Evolutionary conservation across 768 basidiomycete genomes (phyloP).

Genomic region (Russula virescens): DNA sequence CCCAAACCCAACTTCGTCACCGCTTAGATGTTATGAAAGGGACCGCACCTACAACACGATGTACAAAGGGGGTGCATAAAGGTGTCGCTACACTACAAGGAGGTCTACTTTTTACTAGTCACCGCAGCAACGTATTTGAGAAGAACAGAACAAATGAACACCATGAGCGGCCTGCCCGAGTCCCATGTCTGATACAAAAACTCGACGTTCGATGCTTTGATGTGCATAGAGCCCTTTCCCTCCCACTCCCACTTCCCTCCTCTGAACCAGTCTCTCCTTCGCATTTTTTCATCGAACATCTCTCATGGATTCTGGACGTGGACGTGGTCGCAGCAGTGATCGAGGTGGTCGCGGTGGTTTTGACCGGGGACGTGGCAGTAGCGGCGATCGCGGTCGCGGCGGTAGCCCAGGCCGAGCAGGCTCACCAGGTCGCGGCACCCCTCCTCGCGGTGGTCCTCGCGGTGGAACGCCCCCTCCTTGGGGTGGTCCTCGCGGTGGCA

Average conservation of each 20-base stretch:
- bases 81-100: too few species aligned
- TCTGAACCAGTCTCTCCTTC: too few species aligned
- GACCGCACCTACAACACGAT: too few species aligned
- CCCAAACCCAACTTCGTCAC: too few species aligned
- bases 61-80: too few species aligned
- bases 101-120: too few species aligned
- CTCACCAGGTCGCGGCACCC: slow-evolving; percentile 15
- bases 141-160: neutral
- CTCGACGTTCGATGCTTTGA: neutral
- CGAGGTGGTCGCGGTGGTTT: neutral
- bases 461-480: slow-evolving; percentile 15
- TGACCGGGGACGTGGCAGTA: neutral
- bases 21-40: too few species aligned
- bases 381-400: neutral
- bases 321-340: neutral
- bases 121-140: too few species aligned
- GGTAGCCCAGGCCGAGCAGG: neutral
- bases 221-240: neutral
- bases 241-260: neutral
- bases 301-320: neutral
- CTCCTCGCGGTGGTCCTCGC: slow-evolving; percentile 29
- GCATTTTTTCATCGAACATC: neutral
- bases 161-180: neutral
- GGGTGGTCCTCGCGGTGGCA: neutral
- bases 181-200: neutral